A percentile compares a stretch with the other conserved stretches of the same genome.
Evolutionary conservation across 2,329 filamentous ascomycete genomes (phyloP).

Genomic region (Claviceps maximensis): DNA sequence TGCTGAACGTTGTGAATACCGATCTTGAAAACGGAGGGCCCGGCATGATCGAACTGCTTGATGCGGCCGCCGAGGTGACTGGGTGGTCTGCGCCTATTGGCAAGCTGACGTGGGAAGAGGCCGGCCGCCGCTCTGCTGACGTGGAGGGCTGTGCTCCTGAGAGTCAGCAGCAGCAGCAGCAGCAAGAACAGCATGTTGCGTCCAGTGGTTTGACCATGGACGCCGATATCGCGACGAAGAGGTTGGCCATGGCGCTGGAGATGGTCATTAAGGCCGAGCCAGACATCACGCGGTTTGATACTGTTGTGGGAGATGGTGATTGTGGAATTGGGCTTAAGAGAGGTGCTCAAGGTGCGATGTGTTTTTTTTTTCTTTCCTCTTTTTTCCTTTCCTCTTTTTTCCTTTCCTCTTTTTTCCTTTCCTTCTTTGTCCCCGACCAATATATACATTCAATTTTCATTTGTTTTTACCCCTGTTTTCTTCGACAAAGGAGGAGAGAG

Average conservation of each 20-base stretch:
- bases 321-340: constrained; percentile 78
- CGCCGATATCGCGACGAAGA: constrained; percentile 31
- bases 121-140: too few relatives aligned
- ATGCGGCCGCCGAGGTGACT: constrained; percentile 53
- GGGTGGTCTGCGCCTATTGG: constrained; percentile 56
- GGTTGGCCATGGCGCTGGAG: constrained; percentile 44
- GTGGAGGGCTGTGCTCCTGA: too few relatives aligned
- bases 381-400: neutral
- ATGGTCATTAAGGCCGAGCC: constrained; percentile 53
- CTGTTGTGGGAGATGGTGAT: constrained; percentile 80
- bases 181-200: too few relatives aligned
- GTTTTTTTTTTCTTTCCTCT: neutral
- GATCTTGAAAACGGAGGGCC: constrained; percentile 39
- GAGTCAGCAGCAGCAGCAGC: too few relatives aligned
- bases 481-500: too few relatives aligned
- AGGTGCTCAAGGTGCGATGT: constrained; percentile 56
- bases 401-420: neutral
- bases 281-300: constrained; percentile 61
- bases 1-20: constrained; percentile 50
- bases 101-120: constrained; percentile 47
- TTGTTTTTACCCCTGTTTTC: too few relatives aligned
- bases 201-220: constrained; percentile 41
- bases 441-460: too few relatives aligned
- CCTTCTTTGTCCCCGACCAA: neutral
- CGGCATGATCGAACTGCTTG: constrained; percentile 55